phyloP scores from a whole-genome alignment of 129 eudicot genomes.

The Oenanthe sinensis region DNA sequence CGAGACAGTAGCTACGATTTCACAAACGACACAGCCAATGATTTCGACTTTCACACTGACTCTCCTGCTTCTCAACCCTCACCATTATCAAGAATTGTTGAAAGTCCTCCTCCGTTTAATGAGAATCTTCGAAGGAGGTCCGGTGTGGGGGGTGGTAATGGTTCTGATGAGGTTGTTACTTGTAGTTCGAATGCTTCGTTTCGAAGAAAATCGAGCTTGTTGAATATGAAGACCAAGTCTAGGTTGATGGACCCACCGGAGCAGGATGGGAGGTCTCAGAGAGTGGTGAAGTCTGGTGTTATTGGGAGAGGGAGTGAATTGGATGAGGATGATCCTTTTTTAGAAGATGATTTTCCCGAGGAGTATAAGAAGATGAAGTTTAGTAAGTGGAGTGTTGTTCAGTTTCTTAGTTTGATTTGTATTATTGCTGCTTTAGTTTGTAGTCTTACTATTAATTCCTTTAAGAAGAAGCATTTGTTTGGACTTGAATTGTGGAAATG shows the following conservation, averaged over 20 bases:
- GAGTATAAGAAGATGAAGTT: constrained; percentile 57
- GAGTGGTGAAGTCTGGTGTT: constrained; percentile 26
- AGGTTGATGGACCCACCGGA: constrained; percentile 58
- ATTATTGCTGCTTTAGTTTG: constrained; percentile 46
- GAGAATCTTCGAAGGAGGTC: constrained; percentile 37
- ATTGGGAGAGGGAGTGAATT: constrained; percentile 32
- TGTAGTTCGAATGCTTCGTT: constrained; percentile 45
- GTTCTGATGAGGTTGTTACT: constrained; percentile 32
- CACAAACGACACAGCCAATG: constrained; percentile 25
- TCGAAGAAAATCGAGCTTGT: constrained; percentile 32
- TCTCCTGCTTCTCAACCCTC: constrained; percentile 26
- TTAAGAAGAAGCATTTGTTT: constrained; percentile 22
- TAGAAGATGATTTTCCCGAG: constrained; percentile 66
- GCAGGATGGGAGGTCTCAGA: constrained; percentile 19
- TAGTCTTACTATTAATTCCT: constrained; percentile 28
- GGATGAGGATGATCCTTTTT: constrained; percentile 50
- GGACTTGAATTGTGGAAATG: constrained; percentile 63
- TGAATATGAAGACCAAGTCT: constrained; percentile 52
- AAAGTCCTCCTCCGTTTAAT: constrained; percentile 30
- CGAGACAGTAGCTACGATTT: constrained; percentile 45
- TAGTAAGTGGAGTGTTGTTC: constrained; percentile 39
- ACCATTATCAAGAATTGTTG: constrained; percentile 24
- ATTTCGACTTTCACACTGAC: constrained; percentile 30
- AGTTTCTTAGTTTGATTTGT: constrained; percentile 36
- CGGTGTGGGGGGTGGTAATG: neutral